Conservation (phyloP, 2,329 filamentous ascomycete genomes). For the Aspergillus sp. region DNA sequence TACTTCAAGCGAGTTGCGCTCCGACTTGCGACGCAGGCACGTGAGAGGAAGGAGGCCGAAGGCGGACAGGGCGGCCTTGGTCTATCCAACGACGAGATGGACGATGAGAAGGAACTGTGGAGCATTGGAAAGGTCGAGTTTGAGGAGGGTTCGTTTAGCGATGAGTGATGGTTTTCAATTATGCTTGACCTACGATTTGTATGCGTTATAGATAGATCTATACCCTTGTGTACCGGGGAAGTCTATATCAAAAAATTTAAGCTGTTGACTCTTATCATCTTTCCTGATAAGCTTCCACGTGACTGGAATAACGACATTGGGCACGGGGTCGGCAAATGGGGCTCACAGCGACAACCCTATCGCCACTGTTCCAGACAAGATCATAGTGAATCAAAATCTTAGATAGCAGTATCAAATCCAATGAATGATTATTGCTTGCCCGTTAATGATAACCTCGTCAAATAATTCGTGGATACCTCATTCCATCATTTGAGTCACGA, state of each 20-base stretch:
- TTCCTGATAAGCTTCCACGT: slow-evolving; percentile 1
- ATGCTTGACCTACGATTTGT: slow-evolving; percentile 13
- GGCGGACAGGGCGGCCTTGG: slow-evolving; percentile 84
- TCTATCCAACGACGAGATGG: slow-evolving; percentile 82
- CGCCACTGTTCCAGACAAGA: not conserved
- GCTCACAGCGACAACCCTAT: too few relatives aligned
- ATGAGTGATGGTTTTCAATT: slow-evolving; percentile 29
- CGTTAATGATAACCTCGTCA: too few relatives aligned
- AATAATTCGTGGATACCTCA: too few relatives aligned
- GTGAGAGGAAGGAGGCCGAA: slow-evolving; percentile 87
- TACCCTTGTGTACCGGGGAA: slow-evolving; percentile 21
- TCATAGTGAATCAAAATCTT: not conserved
- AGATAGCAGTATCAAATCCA: too few relatives aligned
- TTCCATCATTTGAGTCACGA: not conserved
- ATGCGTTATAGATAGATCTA: slow-evolving; percentile 25
- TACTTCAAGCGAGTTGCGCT: slow-evolving; percentile 95
- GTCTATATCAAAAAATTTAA: slow-evolving; percentile 12
- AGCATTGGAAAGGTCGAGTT: slow-evolving; percentile 88
- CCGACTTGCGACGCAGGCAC: slow-evolving; percentile 78
- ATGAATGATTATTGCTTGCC: too few relatives aligned
- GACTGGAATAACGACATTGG: not conserved
- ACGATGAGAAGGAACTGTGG: slow-evolving; percentile 96
- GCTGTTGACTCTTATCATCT: not conserved
- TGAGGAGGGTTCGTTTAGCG: slow-evolving; percentile 53
- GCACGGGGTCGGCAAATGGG: not conserved